Base-by-base conservation (phyloP, 2,329 filamentous ascomycete species). In the Pseudogymnoascus sp. region DNA sequence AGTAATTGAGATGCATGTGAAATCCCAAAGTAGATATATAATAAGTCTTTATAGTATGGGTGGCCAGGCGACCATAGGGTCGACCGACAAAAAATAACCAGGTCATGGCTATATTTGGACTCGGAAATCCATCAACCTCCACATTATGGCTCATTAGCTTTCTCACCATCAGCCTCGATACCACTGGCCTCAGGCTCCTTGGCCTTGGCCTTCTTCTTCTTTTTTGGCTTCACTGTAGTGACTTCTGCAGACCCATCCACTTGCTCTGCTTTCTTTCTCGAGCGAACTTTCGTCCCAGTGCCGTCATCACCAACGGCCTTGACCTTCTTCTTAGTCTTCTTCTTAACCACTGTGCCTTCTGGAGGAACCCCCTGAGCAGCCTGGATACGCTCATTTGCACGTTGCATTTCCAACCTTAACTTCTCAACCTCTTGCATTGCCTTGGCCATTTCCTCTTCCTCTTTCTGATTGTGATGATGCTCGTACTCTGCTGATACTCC, bases 351-450 rank as follows among this genome's bases (percentile, higher is more conserved):
- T 0, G 81, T 84, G 1, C 85, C 86, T 69, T 89, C 88, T 2
- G 77, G 79, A 55, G 84, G 80, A 29, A 87, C 84, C n/a, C 86
- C 87, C 68, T 86, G 83, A 21, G 86, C 86, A 17, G 87, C 83
- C 67, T 89, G 83, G 38, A 92, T 86, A 62, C 88, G 79, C 75
- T 92, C 90, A 69, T 88, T 90, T 38, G 86, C 87, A 62, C 89
- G 79, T 75, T 92, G 90, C 92, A 97, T 96, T 75, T 96, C 91
- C 62, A 97, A 78, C 60, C 94, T 81, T 63, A 95, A 77, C 60
- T 87, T 81, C 77, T 97, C 93, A 2, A 99, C 90, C 73, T 97
- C 90, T 73, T 88, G 87, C 80, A 97, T 86, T 7, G 93, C 94
- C 70, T 85, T 86, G 48, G 85, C 86, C 91, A 97, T 96, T 75